Conservation (phyloP, 805 yeast genomes). For the Zygotorulaspora florentina region DNA sequence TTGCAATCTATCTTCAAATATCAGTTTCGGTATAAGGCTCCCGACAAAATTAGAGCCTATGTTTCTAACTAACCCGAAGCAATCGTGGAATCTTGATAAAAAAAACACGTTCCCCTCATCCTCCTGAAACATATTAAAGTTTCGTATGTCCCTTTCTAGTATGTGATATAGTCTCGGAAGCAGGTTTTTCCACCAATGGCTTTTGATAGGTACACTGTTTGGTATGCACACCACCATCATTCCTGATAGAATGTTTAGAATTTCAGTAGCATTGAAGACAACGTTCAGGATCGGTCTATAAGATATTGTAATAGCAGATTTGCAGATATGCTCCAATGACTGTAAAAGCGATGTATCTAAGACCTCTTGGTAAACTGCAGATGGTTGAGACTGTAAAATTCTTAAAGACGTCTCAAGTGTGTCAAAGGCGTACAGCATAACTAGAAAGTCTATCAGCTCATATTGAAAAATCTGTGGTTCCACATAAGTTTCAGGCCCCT, state of each 20-base stretch:
- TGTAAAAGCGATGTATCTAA: conserved; percentile 18
- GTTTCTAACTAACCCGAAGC: conserved; percentile 27
- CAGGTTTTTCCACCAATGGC: conserved; percentile 30
- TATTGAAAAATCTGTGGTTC: conserved; percentile 40
- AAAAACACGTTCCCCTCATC: conserved; percentile 5
- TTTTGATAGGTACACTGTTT: conserved; percentile 2
- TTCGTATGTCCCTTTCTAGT: conserved; percentile 19
- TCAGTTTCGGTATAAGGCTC: conserved; percentile 19
- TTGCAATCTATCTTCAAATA: conserved; percentile 20
- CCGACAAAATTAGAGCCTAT: conserved; percentile 28
- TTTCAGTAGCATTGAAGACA: conserved; percentile 50
- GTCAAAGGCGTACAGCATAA: conserved; percentile 51
- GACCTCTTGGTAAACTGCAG: conserved; percentile 16
- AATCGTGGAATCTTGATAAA: conserved; percentile 18
- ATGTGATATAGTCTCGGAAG: conserved; percentile 23
- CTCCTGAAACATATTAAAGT: conserved; percentile 8
- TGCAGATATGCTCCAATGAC: conserved; percentile 33
- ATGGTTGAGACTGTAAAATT: conserved; percentile 22
- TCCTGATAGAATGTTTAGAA: conserved; percentile 43
- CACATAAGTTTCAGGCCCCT: conserved; percentile 23
- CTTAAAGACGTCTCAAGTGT: conserved; percentile 46
- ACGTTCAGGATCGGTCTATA: conserved; percentile 51
- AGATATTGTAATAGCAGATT: conserved; percentile 41
- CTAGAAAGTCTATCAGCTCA: conserved; percentile 48
- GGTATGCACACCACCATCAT: conserved; percentile 10